A percentile compares a stretch with the other conserved stretches of the same genome.
Conservation (phyloP, 176 grass and related monocot genomes). For the Pontederia paniculata region DNA sequence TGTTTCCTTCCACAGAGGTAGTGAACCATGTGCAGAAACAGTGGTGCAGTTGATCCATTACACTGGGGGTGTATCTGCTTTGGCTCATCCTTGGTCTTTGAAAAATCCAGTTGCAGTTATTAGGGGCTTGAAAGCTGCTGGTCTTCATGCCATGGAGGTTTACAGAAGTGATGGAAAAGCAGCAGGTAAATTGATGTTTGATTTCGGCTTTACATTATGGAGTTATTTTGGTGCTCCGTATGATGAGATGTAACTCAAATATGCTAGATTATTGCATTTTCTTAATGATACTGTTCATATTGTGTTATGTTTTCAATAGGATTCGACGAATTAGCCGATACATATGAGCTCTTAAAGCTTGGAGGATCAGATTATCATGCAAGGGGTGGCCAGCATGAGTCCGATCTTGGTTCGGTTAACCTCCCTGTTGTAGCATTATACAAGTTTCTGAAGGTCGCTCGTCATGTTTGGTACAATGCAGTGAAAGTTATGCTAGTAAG, state of each 20-base stretch:
- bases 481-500: conserved; percentile 58
- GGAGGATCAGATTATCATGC: conserved; percentile 98
- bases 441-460: conserved; percentile 60
- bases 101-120: conserved; percentile 61
- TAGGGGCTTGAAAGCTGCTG: conserved; percentile 52
- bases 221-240: neutral
- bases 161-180: conserved; percentile 91
- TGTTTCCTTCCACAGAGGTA: conserved; percentile 46
- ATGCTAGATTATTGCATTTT: no score
- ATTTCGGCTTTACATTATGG: no score
- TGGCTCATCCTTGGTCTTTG: conserved; percentile 89
- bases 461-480: conserved; percentile 67
- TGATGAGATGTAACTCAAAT: neutral
- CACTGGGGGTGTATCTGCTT: conserved; percentile 75
- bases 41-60: conserved; percentile 71
- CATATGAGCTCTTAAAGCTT: conserved; percentile 65
- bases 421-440: conserved; percentile 54
- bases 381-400: conserved; percentile 65
- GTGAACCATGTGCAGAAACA: conserved; percentile 61
- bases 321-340: conserved; percentile 71
- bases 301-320: conserved; percentile 24
- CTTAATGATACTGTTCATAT: no score
- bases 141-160: conserved; percentile 89
- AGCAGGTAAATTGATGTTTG: conserved; percentile 27
- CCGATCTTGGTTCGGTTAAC: conserved; percentile 58